Evolutionary conservation across 306 rosid genomes (phyloP), one percentile per base, ranked within the genome.

Genomic region (Lagenaria siceraria): DNA sequence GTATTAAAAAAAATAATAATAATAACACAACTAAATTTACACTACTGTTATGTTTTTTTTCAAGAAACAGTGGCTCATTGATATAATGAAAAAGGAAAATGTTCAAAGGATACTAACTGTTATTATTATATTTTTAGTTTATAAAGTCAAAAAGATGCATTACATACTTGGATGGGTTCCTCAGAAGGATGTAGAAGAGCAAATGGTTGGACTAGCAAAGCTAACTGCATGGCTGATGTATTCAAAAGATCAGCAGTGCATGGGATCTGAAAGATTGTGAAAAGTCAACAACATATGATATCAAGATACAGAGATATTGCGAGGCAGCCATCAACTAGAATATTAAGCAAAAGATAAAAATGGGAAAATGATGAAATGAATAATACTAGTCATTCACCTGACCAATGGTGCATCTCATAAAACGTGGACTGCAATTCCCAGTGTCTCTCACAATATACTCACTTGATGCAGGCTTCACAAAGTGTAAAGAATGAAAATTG

Each of bases 351-450:
- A 56, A 75, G 66, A 55, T 53, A 24, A 27, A 51, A 53, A 54
- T 33, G 29, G 60, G n/a, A 77, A 77, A 76, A 15, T 22, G 25
- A 14, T 59, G 58, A 77, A 77, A 43, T 61, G 18, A 59, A 43
- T 17, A 59, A 43, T 17, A n/a, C 25, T 25, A 75, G 73, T 71
- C 49, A 76, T 49, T 82, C 72, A 95, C 99, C 99, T 95, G 98
- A 89, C 90, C 88, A 80, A 92, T 86, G 59, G 99, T 92, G 92
- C 97, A 95, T 88, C 93, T 92, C 97, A 92, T 95, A 88, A 88
- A 92, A 70, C 98, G 97, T 49, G 99, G 98, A 90, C 99, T 92
- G 87, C 98, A 95, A 80, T 95, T 95, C 79, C 99, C 97, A 7
- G 86, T 89, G 84, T 95, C 99, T 81, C 89, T 88, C 31, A 84